Percentiles rank a stretch among this genome's conserved stretches.
These are phyloP conservation scores for Puccinia sorghi DNA, from an alignment of 1,284 basidiomycete genomes.

Conservation along the genomic window DNA sequence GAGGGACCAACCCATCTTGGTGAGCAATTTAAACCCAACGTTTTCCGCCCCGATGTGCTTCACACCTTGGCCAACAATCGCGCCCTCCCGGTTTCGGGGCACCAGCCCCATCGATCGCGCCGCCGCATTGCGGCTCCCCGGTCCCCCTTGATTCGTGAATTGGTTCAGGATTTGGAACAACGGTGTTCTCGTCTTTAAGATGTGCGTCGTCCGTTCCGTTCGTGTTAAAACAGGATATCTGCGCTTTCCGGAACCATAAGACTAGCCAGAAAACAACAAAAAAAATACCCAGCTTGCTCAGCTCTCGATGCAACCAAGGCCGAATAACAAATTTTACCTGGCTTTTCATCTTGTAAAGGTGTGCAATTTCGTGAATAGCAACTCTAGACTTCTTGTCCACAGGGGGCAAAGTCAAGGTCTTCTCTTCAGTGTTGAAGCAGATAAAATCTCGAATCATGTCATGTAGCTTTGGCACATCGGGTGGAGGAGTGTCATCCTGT, in stretches of 20 bases:
- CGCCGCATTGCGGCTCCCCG: no score
- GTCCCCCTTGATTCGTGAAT: neutral
- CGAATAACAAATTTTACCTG: neutral
- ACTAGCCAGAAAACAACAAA: neutral
- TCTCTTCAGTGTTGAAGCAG: neutral
- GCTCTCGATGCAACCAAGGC: neutral
- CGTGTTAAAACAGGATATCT: conserved; percentile 12
- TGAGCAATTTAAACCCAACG: conserved; percentile 28
- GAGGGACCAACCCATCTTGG: conserved; percentile 39
- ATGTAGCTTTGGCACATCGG: conserved; percentile 3
- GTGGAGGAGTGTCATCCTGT: neutral
- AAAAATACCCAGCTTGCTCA: neutral
- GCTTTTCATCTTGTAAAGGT: conserved; percentile 28
- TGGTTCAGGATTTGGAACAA: conserved; percentile 6
- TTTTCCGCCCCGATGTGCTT: conserved; percentile 34
- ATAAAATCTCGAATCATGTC: conserved; percentile 27
- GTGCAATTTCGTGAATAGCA: conserved; percentile 17
- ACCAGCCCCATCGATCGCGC: neutral
- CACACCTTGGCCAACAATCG: conserved; percentile 6
- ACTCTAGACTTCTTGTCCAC: conserved; percentile 26
- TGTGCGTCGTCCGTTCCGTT: conserved; percentile 11
- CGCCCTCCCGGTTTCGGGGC: conserved; percentile 17
- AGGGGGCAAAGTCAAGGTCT: conserved; percentile 9
- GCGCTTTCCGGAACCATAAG: neutral
- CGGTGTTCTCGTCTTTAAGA: neutral